Evolutionary conservation across 306 rosid species (phyloP).

Genomic region (Herpetospermum pedunculosum): DNA sequence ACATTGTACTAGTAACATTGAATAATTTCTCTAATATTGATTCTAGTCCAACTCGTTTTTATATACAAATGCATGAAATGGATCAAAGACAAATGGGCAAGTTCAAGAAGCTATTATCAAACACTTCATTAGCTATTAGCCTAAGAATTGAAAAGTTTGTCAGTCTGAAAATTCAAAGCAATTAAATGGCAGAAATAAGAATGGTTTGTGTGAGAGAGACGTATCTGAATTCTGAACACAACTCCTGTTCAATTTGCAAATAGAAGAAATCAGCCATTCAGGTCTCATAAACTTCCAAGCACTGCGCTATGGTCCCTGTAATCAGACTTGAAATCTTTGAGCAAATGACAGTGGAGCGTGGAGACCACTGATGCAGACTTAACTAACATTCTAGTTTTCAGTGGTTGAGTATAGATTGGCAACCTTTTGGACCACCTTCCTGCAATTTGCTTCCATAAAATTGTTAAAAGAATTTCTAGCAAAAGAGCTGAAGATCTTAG

Average conservation of each 20-base stretch:
- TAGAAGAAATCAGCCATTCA: slow-evolving; percentile 1
- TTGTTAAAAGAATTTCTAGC: neutral
- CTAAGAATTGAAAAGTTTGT: neutral
- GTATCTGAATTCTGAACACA: slow-evolving; percentile 6
- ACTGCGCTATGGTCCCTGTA: slow-evolving; percentile 5
- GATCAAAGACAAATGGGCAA: neutral
- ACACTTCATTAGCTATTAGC: neutral
- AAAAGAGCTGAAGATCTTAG: neutral
- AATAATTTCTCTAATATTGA: neutral
- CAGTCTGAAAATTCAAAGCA: neutral
- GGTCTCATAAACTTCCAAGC: neutral
- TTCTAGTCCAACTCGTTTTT: neutral
- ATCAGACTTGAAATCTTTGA: slow-evolving; percentile 8
- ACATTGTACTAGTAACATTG: neutral
- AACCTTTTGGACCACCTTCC: slow-evolving; percentile 12
- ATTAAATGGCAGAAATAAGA: neutral
- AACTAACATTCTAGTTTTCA: slow-evolving; percentile 8
- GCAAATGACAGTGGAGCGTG: slow-evolving; percentile 2
- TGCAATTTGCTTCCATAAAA: slow-evolving; percentile 11
- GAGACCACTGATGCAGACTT: slow-evolving; percentile 13
- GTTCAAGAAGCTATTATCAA: neutral
- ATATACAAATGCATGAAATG: neutral
- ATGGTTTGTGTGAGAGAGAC: slow-evolving; percentile 8
- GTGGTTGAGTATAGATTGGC: slow-evolving; percentile 8
- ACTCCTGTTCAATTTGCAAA: slow-evolving; percentile 1